Percentiles rank a stretch among this genome's conserved stretches.
Evolutionary conservation across 805 yeast species (phyloP).

Genomic region (Kuraishia cidri): DNA sequence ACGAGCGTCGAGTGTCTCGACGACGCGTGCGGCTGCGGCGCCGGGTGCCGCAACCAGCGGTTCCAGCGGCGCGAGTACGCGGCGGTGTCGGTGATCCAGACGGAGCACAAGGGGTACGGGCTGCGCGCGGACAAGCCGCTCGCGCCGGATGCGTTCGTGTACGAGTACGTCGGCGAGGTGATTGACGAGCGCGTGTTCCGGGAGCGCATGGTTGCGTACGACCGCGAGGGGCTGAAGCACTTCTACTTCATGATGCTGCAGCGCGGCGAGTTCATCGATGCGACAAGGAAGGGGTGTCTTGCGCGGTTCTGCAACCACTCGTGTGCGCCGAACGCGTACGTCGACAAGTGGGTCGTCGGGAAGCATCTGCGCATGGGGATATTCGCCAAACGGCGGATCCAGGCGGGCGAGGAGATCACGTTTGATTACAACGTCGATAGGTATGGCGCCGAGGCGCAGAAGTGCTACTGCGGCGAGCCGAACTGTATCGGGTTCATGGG

Average conservation of each 20-base stretch:
- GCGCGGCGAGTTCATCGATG: conserved; percentile 89
- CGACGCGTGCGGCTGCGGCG: conserved; percentile 65
- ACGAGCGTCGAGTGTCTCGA: conserved; percentile 89
- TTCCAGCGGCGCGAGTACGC: conserved; percentile 77
- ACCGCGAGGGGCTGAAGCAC: conserved; percentile 59
- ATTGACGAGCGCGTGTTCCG: conserved; percentile 75
- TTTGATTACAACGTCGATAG: conserved; percentile 92
- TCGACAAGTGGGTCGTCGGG: conserved; percentile 96
- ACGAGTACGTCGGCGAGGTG: conserved; percentile 93
- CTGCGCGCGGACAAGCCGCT: conserved; percentile 60
- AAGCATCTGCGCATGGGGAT: conserved; percentile 90
- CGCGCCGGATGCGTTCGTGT: conserved; percentile 60
- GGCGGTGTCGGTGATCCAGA: conserved; percentile 67
- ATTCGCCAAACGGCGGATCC: conserved; percentile 70
- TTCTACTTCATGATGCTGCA: conserved; percentile 96
- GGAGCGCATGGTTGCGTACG: conserved; percentile 67
- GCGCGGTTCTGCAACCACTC: conserved; percentile 95
- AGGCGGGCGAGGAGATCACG: conserved; percentile 81
- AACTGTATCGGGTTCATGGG: conserved; percentile 93
- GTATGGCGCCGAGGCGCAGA: conserved; percentile 91
- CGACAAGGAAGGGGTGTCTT: conserved; percentile 79
- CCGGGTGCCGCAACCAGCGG: conserved; percentile 76
- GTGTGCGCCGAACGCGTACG: conserved; percentile 90
- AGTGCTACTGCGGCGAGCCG: conserved; percentile 88
- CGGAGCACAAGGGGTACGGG: conserved; percentile 87